A percentile compares a stretch with the other conserved stretches of the same genome.
Evolutionary conservation across 176 grass and related monocot species (phyloP).

Genomic region (Luzula sylvatica): DNA sequence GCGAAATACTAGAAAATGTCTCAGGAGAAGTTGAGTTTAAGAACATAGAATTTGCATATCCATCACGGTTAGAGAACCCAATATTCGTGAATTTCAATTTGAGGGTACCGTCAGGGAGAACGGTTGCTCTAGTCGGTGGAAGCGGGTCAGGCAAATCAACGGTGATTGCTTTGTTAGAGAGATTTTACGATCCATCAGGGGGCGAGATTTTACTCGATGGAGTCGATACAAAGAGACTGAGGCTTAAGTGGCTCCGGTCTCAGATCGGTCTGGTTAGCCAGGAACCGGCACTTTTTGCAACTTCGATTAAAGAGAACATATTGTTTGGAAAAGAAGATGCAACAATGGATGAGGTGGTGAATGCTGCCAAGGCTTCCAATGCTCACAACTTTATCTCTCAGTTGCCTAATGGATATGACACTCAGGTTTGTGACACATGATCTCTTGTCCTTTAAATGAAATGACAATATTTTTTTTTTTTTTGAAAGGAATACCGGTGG

Average conservation of each 20-base stretch:
- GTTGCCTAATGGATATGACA: slow-evolving; percentile 79
- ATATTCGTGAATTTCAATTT: slow-evolving; percentile 76
- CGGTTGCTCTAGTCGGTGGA: slow-evolving; percentile 67
- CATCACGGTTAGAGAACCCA: slow-evolving; percentile 65
- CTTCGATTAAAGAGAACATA: slow-evolving; percentile 86
- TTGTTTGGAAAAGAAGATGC: slow-evolving; percentile 92
- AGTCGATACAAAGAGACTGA: slow-evolving; percentile 56
- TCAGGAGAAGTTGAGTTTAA: slow-evolving; percentile 74
- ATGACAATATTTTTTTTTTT: neutral
- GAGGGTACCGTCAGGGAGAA: slow-evolving; percentile 60
- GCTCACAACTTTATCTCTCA: slow-evolving; percentile 97
- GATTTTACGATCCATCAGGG: slow-evolving; percentile 72
- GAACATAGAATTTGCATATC: slow-evolving; percentile 71
- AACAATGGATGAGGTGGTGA: slow-evolving; percentile 57
- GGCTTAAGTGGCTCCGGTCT: slow-evolving; percentile 78
- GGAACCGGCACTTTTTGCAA: slow-evolving; percentile 91
- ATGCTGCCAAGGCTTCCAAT: slow-evolving; percentile 67
- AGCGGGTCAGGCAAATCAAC: slow-evolving; percentile 91
- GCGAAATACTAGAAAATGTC: slow-evolving; percentile 52
- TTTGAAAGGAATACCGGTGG: slow-evolving; percentile 24
- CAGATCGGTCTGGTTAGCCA: slow-evolving; percentile 97
- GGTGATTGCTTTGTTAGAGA: slow-evolving; percentile 79
- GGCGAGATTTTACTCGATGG: slow-evolving; percentile 70
- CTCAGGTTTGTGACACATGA: slow-evolving; percentile 37
- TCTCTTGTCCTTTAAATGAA: neutral